Evolutionary conservation across 1,284 basidiomycete species (phyloP), one percentile per base, ranked within the genome.

Genomic region (Trichosporon sp.): DNA sequence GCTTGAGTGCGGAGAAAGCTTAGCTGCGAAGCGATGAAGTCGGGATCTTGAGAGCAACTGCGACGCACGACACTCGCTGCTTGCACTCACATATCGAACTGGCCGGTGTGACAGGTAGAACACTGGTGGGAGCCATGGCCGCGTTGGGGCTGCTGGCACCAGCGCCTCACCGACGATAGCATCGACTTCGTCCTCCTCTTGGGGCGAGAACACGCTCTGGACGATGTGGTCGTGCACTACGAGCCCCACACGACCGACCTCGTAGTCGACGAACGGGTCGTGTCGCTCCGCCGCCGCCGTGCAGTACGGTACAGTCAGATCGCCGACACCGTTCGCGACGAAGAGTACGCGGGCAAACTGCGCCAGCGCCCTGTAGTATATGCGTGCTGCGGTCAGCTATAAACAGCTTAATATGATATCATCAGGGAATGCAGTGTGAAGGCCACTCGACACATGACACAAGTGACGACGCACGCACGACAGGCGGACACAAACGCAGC

Each of bases 301-400:
- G 5, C 91, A 85, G 77, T 91, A 96, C 1, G 93, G 92, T 1
- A 96, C 94, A 1, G 93, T 94, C 2, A 86, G 73, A 77, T 95
- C 93, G 77, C 92, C 89, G 51, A 92, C 84, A 89, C 91, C 89
- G 82, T 96, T 97, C 3, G 93, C 95, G 74, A 94, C 94, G 73
- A 98, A 88, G 69, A 89, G 86, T 51, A 94, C 86, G 65, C 90
- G 87, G 26, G 89, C 85, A 81, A 98, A 98, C 21, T 85, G 83
- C 0, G 86, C 74, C 37, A 98, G 85, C 1, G 91, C 91, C 74
- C 91, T 88, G 76, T 91, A 89, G 81, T 98, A 98, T 66, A 91
- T 85, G 19, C 88, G 88, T 31, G 91, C 92, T 91, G 78, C 21
- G 8, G 48, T 65, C 35, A 70, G 69, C 10, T 3, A 11, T 16